These are phyloP conservation scores for Aspergillus spinulosporus DNA, from an alignment of 2,329 filamentous ascomycete genomes.

Conservation along the genomic window DNA sequence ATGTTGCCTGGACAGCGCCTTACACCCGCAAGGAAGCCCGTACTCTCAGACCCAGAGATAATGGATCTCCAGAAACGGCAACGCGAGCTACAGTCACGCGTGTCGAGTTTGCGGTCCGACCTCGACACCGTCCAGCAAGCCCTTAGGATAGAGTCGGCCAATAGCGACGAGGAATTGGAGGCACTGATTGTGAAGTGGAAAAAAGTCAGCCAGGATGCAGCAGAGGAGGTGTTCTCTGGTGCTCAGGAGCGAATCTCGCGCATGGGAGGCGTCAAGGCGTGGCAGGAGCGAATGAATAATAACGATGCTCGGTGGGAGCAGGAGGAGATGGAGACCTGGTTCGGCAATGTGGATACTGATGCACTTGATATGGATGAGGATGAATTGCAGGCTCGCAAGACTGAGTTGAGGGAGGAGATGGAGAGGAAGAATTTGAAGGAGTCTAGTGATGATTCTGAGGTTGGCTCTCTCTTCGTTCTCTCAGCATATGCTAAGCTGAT, in stretches of 20 bases:
- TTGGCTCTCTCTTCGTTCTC: constrained; percentile 18
- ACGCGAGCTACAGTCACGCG: constrained; percentile 33
- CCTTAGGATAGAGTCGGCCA: constrained; percentile 48
- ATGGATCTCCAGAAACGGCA: constrained; percentile 40
- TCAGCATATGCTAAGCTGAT: constrained; percentile 47
- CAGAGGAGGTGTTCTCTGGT: constrained; percentile 65
- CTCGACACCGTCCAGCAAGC: constrained; percentile 57
- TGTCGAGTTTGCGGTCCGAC: constrained; percentile 38
- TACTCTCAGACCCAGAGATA: constrained; percentile 28
- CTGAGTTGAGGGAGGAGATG: constrained; percentile 44
- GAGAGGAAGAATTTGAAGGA: constrained; percentile 36
- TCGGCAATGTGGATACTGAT: constrained; percentile 36
- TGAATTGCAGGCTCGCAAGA: constrained; percentile 35
- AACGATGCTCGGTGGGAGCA: constrained; percentile 45
- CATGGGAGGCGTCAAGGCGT: constrained; percentile 64
- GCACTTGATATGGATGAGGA: constrained; percentile 37
- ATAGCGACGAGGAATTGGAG: constrained; percentile 57
- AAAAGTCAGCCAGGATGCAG: constrained; percentile 59
- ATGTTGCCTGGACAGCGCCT: constrained; percentile 12
- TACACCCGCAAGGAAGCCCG: constrained; percentile 16
- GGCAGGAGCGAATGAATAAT: constrained; percentile 51
- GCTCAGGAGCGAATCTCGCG: constrained; percentile 61
- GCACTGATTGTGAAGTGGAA: constrained; percentile 62
- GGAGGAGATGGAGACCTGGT: constrained; percentile 39
- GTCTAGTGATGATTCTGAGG: constrained; percentile 30